A percentile compares a stretch with the other conserved stretches of the same genome.
These are phyloP conservation scores for Darksidea phi DNA, from an alignment of 495 filamentous ascomycete genomes.

Conservation along the genomic window DNA sequence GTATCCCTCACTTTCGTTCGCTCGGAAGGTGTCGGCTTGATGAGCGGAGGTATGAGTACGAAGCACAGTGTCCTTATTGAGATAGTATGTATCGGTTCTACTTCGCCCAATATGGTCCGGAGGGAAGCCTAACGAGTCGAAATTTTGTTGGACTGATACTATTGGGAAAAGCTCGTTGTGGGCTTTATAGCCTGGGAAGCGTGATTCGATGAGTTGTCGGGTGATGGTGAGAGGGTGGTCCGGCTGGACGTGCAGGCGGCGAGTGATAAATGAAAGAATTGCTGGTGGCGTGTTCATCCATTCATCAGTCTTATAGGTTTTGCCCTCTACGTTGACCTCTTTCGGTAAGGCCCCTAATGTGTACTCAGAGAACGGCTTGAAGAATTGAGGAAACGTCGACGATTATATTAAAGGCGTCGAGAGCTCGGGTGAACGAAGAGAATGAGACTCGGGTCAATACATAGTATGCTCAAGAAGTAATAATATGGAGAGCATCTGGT, in stretches of 20 bases:
- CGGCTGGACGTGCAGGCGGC: slow-evolving; percentile 77
- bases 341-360: slow-evolving; percentile 13
- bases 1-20: slow-evolving; percentile 69
- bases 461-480: no score
- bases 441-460: no score
- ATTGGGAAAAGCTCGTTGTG: slow-evolving; percentile 79
- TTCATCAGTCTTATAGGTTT: slow-evolving; percentile 64
- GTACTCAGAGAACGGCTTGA: slow-evolving; percentile 16
- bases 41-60: slow-evolving; percentile 94
- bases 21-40: slow-evolving; percentile 79
- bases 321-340: slow-evolving; percentile 57
- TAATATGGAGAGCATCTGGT: no score
- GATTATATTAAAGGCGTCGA: not conserved
- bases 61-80: slow-evolving; percentile 79
- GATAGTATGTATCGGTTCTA: slow-evolving; percentile 90
- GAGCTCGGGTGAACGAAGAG: no score
- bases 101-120: slow-evolving; percentile 84
- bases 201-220: slow-evolving; percentile 84
- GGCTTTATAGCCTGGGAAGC: slow-evolving; percentile 73
- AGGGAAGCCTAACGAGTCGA: slow-evolving; percentile 93
- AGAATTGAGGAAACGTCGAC: not conserved
- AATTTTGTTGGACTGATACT: slow-evolving; percentile 85
- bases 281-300: slow-evolving; percentile 83
- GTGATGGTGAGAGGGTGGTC: slow-evolving; percentile 91
- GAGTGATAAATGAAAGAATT: slow-evolving; percentile 69